These are phyloP conservation scores for Thermothelomyces thermophilus DNA, from an alignment of 2,329 filamentous ascomycete species.

Conservation along the genomic window DNA sequence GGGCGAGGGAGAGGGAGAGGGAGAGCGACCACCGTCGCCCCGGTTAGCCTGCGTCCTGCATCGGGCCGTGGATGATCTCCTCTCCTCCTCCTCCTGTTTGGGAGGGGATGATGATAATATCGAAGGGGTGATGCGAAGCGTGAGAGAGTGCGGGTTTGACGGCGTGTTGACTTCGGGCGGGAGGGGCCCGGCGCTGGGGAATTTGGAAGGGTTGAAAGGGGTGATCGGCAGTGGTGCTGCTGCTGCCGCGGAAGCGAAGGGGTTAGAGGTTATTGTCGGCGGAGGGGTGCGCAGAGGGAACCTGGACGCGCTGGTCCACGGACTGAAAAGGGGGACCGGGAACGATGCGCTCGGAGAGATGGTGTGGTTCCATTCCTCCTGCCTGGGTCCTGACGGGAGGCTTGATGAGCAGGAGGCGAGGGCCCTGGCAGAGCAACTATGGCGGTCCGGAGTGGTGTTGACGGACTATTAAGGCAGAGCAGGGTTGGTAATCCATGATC, in stretches of 20 bases:
- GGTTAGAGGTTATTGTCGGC: slow-evolving; percentile 43
- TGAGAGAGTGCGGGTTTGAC: slow-evolving; percentile 41
- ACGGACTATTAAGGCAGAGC: not conserved
- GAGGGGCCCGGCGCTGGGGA: slow-evolving; percentile 34
- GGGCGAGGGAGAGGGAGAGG: too few species aligned
- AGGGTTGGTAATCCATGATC: too few species aligned
- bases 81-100: slow-evolving; percentile 27
- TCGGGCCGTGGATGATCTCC: slow-evolving; percentile 48
- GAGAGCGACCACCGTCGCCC: too few species aligned
- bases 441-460: not conserved
- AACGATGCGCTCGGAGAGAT: not conserved
- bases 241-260: slow-evolving; percentile 28
- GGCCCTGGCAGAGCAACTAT: slow-evolving; percentile 4
- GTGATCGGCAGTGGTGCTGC: slow-evolving; percentile 27
- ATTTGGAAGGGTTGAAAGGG: slow-evolving; percentile 32
- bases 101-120: slow-evolving; percentile 9
- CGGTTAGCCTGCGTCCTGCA: slow-evolving; percentile 42
- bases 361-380: slow-evolving; percentile 45
- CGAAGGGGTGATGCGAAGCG: slow-evolving; percentile 28
- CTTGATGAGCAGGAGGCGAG: slow-evolving; percentile 19
- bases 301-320: slow-evolving; percentile 26
- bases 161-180: slow-evolving; percentile 50
- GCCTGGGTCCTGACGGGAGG: slow-evolving; percentile 24
- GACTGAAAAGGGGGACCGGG: slow-evolving; percentile 12
- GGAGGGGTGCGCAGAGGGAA: slow-evolving; percentile 45